Conservation (phyloP, 768 basidiomycete species). For the Naganishia kalamii region DNA sequence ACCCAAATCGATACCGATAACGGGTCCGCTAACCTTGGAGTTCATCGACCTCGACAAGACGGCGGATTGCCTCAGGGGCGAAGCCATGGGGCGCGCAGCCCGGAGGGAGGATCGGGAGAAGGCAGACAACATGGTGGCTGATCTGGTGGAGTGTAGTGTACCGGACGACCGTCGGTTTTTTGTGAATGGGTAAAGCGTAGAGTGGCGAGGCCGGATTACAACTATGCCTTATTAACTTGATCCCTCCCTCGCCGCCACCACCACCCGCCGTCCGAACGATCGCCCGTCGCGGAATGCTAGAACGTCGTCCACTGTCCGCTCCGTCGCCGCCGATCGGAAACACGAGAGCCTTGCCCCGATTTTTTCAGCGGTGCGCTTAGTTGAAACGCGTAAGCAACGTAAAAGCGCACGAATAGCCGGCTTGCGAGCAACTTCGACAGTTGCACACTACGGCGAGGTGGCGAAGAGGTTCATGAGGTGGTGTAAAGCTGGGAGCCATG, state of each 20-base stretch:
- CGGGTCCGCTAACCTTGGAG: constrained; percentile 74
- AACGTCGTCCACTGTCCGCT: background rate
- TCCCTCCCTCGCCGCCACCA: background rate
- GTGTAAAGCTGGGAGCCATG: too few species aligned
- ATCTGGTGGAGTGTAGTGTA: constrained; percentile 3
- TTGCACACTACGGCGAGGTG: background rate
- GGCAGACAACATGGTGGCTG: constrained; percentile 36
- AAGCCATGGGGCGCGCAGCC: constrained; percentile 22
- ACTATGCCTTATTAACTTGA: background rate
- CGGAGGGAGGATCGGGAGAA: constrained; percentile 58
- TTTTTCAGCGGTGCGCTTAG: background rate
- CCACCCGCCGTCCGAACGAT: background rate
- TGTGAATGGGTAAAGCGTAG: background rate
- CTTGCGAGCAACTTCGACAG: constrained; percentile 6
- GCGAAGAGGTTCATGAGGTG: background rate
- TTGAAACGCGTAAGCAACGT: background rate
- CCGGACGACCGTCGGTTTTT: constrained; percentile 18
- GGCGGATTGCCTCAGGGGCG: constrained; percentile 32
- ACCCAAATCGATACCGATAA: constrained; percentile 94
- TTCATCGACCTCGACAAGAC: constrained; percentile 82
- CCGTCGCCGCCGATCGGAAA: background rate
- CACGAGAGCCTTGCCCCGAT: background rate
- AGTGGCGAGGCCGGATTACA: background rate
- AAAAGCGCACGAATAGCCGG: background rate
- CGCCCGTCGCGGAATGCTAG: background rate